Evolutionary conservation across 1,139 yeast genomes (phyloP).

Genomic region (Taphrina confusa): DNA sequence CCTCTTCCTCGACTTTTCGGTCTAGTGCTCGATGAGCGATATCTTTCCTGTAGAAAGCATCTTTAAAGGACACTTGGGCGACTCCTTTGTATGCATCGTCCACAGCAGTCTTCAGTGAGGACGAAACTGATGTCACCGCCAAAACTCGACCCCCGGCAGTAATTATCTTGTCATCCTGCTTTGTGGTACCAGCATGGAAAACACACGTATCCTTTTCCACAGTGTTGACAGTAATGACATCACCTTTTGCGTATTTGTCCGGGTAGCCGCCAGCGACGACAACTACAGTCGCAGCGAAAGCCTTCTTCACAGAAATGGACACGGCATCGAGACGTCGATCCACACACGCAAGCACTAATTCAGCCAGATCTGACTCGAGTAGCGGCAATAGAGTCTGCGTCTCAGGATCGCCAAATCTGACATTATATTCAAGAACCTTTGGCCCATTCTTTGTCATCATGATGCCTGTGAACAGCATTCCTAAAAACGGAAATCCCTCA

Average conservation of each 20-base stretch:
- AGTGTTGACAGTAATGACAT: conserved; percentile 64
- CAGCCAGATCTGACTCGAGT: conserved; percentile 82
- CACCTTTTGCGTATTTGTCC: conserved; percentile 80
- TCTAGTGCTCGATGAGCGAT: conserved; percentile 94
- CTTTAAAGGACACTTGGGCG: conserved; percentile 66
- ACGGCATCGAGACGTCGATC: conserved; percentile 92
- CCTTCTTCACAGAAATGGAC: conserved; percentile 60
- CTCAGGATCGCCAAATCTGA: conserved; percentile 98
- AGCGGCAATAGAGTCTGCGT: conserved; percentile 94
- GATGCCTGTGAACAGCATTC: conserved; percentile 94
- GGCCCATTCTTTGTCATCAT: conserved; percentile 86
- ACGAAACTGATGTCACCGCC: conserved; percentile 86
- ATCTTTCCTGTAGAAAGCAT: conserved; percentile 83
- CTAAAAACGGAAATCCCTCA: conserved; percentile 94
- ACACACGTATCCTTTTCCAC: conserved; percentile 58
- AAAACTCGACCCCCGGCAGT: conserved; percentile 97
- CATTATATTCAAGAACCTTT: conserved; percentile 93
- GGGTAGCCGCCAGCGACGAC: conserved; percentile 98
- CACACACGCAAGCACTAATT: conserved; percentile 88
- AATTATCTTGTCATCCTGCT: conserved; percentile 59
- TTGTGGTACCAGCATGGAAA: conserved; percentile 92
- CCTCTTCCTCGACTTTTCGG: conserved; percentile 42
- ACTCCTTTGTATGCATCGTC: conserved; percentile 84
- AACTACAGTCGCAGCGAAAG: conserved; percentile 86
- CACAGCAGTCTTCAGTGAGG: conserved; percentile 75